Base-by-base conservation (phyloP, 495 filamentous ascomycete genomes). In the Hypoxylon cercidicola region DNA sequence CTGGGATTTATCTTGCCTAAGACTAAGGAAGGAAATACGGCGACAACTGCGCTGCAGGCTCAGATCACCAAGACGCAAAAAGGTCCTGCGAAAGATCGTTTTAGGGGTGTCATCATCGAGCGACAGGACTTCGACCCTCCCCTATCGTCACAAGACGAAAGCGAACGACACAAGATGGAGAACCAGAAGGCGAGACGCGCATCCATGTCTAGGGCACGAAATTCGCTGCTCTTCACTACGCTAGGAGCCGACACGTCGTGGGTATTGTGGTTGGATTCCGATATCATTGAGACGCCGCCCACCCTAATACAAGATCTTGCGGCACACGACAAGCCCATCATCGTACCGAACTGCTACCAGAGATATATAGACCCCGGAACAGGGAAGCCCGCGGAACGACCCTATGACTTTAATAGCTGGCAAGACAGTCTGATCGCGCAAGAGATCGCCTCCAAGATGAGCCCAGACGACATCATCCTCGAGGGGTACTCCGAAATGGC, bases 351-450 rank as follows among this genome's bases (percentile, higher is more conserved):
- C 68, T 98, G 95, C 81, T 97, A 88, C 80, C 95, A 99, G 81
- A 83, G 91, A 21, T 98, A 87, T 77, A 89, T 81, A 62, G 90
- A 99, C 70, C 66, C 80, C 11, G 87, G 92, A 6, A 87, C 82
- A 11, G 87, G 88, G 66, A 81, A 83, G 56, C 83, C 84, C 75
- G 88, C 88, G 55, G 84, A 91, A 59, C 87, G 95, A 7, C 89
- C 93, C 0, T 99, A 99, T 74, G 95, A 99, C 75, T 99, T 90
- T 83, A 99, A 99, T 74, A 93, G 89, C 58, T 99, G 96, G 95
- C 85, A 92, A 62, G 95, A 99, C 71, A 93, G 90, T 68, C 80
- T 86, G 7, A 86, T 81, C 3, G 96, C 95, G 8, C 84, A 88
- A 68, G 79, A 87, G 5, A 77, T 99, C 52, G 95, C 85, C 1